A percentile compares a stretch with the other conserved stretches of the same genome.
Conservation (phyloP, 768 basidiomycete genomes). For the Kondoa subrosea region DNA sequence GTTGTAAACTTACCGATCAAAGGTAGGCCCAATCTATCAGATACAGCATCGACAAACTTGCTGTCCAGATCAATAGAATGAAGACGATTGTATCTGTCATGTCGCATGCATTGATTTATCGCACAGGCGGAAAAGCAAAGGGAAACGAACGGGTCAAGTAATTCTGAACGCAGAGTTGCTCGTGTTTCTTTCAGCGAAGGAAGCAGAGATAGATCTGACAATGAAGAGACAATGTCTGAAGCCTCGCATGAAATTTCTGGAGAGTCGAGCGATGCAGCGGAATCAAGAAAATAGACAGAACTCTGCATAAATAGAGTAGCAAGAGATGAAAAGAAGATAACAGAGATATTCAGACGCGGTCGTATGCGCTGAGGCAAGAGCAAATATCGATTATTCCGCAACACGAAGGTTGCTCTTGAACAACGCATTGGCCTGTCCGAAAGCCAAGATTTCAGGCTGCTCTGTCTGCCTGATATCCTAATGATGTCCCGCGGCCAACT, state of each 20-base stretch:
- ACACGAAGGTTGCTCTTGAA: too few relatives aligned
- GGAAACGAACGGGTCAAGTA: conserved; percentile 1
- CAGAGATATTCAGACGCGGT: too few relatives aligned
- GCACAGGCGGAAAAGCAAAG: conserved; percentile 23
- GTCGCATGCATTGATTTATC: too few relatives aligned
- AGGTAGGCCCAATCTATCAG: conserved; percentile 39
- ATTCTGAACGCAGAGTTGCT: neutral
- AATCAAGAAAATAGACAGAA: neutral
- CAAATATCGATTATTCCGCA: too few relatives aligned
- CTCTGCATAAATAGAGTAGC: neutral
- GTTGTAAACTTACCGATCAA: conserved; percentile 41
- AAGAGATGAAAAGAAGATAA: neutral
- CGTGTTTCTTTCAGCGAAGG: neutral
- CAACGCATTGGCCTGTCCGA: too few relatives aligned
- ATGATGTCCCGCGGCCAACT: too few relatives aligned
- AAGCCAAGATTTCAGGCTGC: too few relatives aligned
- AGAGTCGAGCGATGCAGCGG: neutral
- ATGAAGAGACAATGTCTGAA: neutral
- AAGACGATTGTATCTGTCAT: conserved; percentile 69
- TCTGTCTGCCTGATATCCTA: too few relatives aligned
- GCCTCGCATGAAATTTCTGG: neutral
- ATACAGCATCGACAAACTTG: conserved; percentile 47
- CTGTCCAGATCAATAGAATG: conserved; percentile 71
- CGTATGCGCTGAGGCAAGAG: too few relatives aligned
- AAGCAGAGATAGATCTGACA: neutral